Evolutionary conservation across 441 rosid genomes (phyloP).

Genomic region (Pelargonium fulgidum): DNA sequence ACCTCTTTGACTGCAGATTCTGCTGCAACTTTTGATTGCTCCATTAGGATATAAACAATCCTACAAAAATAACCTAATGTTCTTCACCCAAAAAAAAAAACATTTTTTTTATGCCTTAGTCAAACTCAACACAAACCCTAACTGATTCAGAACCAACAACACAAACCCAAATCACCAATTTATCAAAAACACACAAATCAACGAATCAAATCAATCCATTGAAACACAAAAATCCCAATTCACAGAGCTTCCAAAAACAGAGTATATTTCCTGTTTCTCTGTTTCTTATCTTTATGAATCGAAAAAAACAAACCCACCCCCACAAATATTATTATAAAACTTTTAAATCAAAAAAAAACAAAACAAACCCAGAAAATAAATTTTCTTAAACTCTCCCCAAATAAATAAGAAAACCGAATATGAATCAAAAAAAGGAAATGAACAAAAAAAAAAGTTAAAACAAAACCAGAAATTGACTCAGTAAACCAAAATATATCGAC

Average conservation of each 20-base stretch:
- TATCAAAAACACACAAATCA: background rate
- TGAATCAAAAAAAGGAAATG: background rate
- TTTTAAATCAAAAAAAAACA: background rate
- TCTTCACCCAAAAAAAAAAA: no score
- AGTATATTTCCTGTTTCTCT: background rate
- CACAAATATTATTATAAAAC: no score
- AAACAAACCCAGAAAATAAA: no score
- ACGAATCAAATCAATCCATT: background rate
- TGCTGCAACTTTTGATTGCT: no score
- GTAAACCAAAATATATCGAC: background rate
- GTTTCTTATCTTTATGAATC: no score
- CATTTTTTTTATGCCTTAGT: no score
- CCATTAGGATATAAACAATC: no score
- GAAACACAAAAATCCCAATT: background rate
- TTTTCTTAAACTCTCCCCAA: background rate
- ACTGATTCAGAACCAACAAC: no score
- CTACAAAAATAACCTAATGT: no score
- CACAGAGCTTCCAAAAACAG: conserved; percentile 5
- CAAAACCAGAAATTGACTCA: background rate
- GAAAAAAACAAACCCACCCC: no score
- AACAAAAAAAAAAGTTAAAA: background rate
- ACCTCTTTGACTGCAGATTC: no score
- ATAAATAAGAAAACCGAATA: background rate
- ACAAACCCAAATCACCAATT: background rate
- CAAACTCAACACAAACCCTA: no score